phyloP scores from a whole-genome alignment of 2,329 filamentous ascomycete genomes.

The Penicillium sp. region DNA sequence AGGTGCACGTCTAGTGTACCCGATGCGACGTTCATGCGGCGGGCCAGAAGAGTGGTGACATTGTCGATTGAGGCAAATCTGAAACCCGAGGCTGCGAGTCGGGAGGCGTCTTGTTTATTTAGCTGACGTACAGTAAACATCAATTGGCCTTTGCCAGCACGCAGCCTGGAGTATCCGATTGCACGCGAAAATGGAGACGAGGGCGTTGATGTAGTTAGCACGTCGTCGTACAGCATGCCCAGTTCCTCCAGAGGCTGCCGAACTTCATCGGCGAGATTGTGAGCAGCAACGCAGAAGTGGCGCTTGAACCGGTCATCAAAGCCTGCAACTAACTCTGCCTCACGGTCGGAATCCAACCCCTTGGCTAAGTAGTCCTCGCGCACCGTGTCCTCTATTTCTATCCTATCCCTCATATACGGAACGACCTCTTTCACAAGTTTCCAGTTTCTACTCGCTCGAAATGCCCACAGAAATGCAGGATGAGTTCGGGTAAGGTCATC shows the following conservation, averaged over 20 bases:
- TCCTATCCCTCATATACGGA: slow-evolving; percentile 72
- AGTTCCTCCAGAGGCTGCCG: slow-evolving; percentile 66
- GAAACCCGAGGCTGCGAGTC: slow-evolving; percentile 73
- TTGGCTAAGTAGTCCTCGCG: slow-evolving; percentile 56
- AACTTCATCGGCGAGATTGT: slow-evolving; percentile 71
- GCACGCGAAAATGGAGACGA: slow-evolving; percentile 34
- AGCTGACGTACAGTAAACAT: slow-evolving; percentile 77
- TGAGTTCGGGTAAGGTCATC: slow-evolving; percentile 79
- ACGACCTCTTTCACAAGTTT: slow-evolving; percentile 68
- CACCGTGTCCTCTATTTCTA: slow-evolving; percentile 58
- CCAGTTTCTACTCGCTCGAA: slow-evolving; percentile 81
- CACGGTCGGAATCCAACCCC: slow-evolving; percentile 34
- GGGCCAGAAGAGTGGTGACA: slow-evolving; percentile 70
- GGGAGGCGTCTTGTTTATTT: slow-evolving; percentile 62
- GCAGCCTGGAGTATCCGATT: slow-evolving; percentile 33
- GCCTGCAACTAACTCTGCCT: slow-evolving; percentile 65
- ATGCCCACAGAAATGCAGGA: slow-evolving; percentile 86
- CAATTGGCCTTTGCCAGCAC: slow-evolving; percentile 71
- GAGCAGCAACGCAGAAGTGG: slow-evolving; percentile 79
- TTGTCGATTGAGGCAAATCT: slow-evolving; percentile 75
- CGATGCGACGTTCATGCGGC: slow-evolving; percentile 74
- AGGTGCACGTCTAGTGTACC: slow-evolving; percentile 67
- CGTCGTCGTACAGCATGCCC: slow-evolving; percentile 76
- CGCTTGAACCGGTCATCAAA: slow-evolving; percentile 81
- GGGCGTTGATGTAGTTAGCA: slow-evolving; percentile 66